These are phyloP conservation scores for Pneumocystis murina DNA, from an alignment of 1,139 yeast genomes.

Conservation along the genomic window DNA sequence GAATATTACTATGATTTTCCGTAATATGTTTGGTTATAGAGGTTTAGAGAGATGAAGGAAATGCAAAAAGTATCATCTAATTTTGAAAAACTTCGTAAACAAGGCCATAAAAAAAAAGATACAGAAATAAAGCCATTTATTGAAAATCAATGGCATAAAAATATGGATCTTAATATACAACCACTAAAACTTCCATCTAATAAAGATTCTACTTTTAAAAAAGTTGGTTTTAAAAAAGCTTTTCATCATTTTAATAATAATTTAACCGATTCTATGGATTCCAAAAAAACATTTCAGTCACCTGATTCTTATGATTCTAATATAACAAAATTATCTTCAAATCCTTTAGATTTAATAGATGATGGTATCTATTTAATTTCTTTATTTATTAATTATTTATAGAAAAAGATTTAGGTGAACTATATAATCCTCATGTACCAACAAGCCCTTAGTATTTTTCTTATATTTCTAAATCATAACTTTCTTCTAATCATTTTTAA, in stretches of 20 bases:
- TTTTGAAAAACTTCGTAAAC: not conserved
- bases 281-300: not conserved
- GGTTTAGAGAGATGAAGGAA: not conserved
- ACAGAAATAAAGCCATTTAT: not conserved
- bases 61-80: not conserved
- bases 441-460: not conserved
- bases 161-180: not conserved
- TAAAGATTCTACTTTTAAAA: not conserved
- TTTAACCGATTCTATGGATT: not conserved
- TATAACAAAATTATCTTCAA: not conserved
- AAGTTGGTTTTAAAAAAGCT: not conserved
- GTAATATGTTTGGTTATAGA: not conserved
- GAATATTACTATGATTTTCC: not conserved
- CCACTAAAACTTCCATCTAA: not conserved
- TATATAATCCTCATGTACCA: not conserved
- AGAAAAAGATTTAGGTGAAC: not conserved
- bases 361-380: not conserved
- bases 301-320: not conserved
- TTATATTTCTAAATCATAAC: too few relatives aligned
- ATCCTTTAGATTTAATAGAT: not conserved
- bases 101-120: not conserved
- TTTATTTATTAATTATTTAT: not conserved
- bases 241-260: not conserved
- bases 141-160: not conserved
- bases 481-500: too few relatives aligned